Evolutionary conservation across 2,329 filamentous ascomycete genomes (phyloP).

Genomic region (Penicillium rolfsii): DNA sequence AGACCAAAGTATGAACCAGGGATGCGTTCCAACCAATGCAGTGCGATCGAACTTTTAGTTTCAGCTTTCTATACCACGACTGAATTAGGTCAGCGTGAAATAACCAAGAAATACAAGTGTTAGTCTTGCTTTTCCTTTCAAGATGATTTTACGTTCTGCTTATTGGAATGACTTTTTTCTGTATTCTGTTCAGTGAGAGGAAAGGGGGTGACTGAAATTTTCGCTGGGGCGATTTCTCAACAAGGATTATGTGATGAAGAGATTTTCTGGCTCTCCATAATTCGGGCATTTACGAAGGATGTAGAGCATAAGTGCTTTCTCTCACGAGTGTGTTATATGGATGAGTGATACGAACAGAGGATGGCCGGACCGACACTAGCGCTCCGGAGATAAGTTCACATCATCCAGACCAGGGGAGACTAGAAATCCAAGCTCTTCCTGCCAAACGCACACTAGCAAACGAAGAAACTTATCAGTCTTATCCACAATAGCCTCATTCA

Average conservation of each 20-base stretch:
- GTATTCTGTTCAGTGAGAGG: background rate
- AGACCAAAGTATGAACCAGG: background rate
- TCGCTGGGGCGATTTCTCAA: background rate
- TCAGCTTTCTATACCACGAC: background rate
- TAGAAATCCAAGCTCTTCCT: background rate
- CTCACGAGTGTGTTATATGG: background rate
- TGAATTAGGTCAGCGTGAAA: background rate
- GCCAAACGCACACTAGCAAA: background rate
- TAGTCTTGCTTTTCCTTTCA: background rate
- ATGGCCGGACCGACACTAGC: background rate
- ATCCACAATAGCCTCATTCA: background rate
- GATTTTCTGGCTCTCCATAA: background rate
- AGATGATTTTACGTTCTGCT: background rate
- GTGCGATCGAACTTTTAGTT: background rate
- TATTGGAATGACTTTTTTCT: background rate
- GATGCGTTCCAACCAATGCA: background rate
- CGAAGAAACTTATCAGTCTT: background rate
- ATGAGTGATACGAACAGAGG: background rate
- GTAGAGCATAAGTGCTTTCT: background rate
- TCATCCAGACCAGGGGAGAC: background rate
- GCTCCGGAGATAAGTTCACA: background rate
- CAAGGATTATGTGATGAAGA: background rate
- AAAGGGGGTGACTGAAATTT: background rate
- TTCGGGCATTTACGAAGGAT: background rate
- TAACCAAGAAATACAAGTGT: background rate